Base-by-base conservation (phyloP, 2,329 filamentous ascomycete genomes). In the Aspergillus niger region DNA sequence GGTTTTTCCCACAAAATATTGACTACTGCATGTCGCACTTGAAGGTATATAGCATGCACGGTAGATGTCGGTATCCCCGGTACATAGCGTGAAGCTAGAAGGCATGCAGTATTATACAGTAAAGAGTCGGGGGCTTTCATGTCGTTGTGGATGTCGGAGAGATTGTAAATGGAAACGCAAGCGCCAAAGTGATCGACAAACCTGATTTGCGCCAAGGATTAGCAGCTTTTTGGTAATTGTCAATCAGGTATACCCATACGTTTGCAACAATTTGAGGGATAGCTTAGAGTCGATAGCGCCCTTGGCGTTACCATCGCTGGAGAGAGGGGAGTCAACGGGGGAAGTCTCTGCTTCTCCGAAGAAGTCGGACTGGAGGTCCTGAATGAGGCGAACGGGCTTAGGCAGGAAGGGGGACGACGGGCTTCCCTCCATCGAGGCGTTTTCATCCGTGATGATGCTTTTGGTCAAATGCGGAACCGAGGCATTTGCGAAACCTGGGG, bases 161-260 rank as follows among this genome's bases (percentile, higher is more conserved):
- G 58, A 54, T 64, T 68, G 61, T 74, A 65, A 59, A 74, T 69
- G 11, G 72, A 72, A 20, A 75, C 63, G 69, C 70, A 72, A 4
- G 67, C 63, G 11, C 72, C 71, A 44, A 74, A 75, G 59, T 74
- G 70, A 48, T 72, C 71, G 20, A 73, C 65, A 49, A 73, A 73
- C 54, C 71, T 72, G 20, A 36, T 47, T 55, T 20, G 53, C 4
- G 59, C 41, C 22, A 30, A 38, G 32, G 24, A 57, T 59, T 48
- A 61, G 39, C 50, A 38, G n/a, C 20, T 55, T 32, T 7, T 51
- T 10, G 17, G 32, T 49, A 24, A n/a, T 53, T 26, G 6, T 22
- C 38, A 22, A 39, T 13, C 26, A 22, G 28, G 32, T 11, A 28
- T 1, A 10, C 28, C 57, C 71, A 50, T 59, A 74, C 72, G 73